Evolutionary conservation across 805 yeast species (phyloP).

Genomic region (Komagataella pseudopastoris): DNA sequence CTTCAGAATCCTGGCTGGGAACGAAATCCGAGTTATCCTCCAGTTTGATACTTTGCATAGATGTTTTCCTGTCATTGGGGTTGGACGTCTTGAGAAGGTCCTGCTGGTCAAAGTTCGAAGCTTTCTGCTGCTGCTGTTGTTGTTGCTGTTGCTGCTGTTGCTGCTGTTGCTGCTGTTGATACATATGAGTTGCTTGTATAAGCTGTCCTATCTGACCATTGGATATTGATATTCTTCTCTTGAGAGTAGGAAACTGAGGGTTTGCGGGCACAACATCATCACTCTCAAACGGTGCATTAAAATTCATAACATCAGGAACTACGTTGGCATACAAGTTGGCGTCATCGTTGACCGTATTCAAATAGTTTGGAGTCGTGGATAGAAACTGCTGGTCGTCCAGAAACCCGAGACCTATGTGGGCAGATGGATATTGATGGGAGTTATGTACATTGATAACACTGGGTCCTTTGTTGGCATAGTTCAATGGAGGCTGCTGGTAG

Average conservation of each 20-base stretch:
- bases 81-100: slow-evolving; percentile 3
- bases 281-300: not conserved
- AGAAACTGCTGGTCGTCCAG: not conserved
- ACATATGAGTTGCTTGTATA: slow-evolving; percentile 22
- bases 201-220: slow-evolving; percentile 80
- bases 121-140: slow-evolving; percentile 6
- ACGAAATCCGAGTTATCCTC: slow-evolving; percentile 2
- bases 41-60: slow-evolving; percentile 2
- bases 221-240: slow-evolving; percentile 67
- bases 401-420: not conserved
- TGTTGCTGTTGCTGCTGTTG: too few species aligned
- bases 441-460: not conserved
- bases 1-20: not conserved
- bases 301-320: not conserved
- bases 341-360: not conserved
- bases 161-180: slow-evolving; percentile 3
- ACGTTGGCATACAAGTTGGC: not conserved
- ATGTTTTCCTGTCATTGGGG: slow-evolving; percentile 5
- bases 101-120: slow-evolving; percentile 1
- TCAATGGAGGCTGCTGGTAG: slow-evolving; percentile 6
- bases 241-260: slow-evolving; percentile 9
- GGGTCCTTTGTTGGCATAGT: not conserved
- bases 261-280: not conserved
- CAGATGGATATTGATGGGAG: not conserved
- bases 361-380: not conserved